Evolutionary conservation across 352 stramenopile species (phyloP), one percentile per base, ranked within the genome.

Genomic region (Thraustotheca clavata): DNA sequence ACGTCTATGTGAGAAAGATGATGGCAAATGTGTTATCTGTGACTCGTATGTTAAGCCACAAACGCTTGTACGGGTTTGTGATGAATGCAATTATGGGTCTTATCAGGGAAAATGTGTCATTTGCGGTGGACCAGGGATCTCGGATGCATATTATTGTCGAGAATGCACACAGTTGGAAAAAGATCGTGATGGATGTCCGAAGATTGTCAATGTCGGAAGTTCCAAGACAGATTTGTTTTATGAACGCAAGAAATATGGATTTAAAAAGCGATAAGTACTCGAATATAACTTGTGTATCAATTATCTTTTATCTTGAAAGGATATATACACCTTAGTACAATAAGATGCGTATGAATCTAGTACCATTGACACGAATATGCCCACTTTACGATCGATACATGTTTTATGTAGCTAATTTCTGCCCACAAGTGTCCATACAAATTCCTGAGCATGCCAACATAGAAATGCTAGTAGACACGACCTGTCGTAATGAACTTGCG

Each of bases 41-140:
- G 97, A 99, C 87, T 99, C 93, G 59, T 99, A 99, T 77, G 97
- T 99, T 41, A 89, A 97, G 43, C 97, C 97, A 5, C 91, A 87
- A 60, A 98, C 87, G 33, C 85, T 99, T 59, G 97, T 99, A 38
- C 93, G 96, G 49, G 97, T 99, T 63, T 99, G 97, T 77, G 97
- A 99, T 71, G 97, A 99, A 80, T 99, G 97, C 79, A 99, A 99
- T 80, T 99, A 99, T 81, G 97, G 97, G 38, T 97, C 82, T 50
- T 98, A 98, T 75, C 75, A 96, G 43, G 87, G 94, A 35, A 84
- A 95, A 31, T 99, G 97, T 74, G 93, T 99, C 24, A 98, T 99
- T 60, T 99, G 97, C 74, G 96, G 96, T 39, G 96, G 94, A 7
- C 76, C 86, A 0, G 97, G 97, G 50, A 97, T 99, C 52, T 99